Evolutionary conservation across 2,329 filamentous ascomycete genomes (phyloP), one percentile per base, ranked within the genome.

Genomic region (Paracorniculantispora psalliotae): DNA sequence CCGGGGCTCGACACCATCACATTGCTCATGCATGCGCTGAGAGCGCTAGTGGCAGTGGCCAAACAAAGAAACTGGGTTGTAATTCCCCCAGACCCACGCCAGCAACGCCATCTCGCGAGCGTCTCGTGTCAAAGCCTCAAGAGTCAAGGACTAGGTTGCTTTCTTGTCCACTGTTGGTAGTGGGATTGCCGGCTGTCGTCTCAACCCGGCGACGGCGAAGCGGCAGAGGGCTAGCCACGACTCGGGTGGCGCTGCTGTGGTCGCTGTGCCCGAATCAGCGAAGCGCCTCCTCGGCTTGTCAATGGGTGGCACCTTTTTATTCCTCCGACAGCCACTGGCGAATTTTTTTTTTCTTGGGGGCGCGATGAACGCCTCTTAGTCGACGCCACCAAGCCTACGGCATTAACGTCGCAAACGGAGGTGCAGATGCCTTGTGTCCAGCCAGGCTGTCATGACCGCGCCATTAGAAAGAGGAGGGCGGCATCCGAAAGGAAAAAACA

Each of bases 1-100:
- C 23, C 23, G 17, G 17, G 23, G 47, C 26, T 53, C 23, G 17
- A 53, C 35, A 46, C 51, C 19, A 17, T n/a, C 51, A 46, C 28
- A 23, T 21, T 4, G n/a, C 10, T 8, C 37, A 3, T n/a, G 9
- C 37, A 26, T 25, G 39, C 43, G 17, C 17, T 15, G 13, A 41
- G 37, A 41, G 37, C 37, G 13, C 13, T 15, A 15, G 13, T 17
- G 13, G n/a, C 12, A 10, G n/a, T 56, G 39, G 30, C 41, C 41
- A 55, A 47, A 55, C 52, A 55, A 17, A 47, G 12, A 28, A 19
- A 26, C 28, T 55, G 52, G 35, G 48, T 48, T 56, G 43, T 21
- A 48, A 48, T 56, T 56, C 19, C 53, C 28, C 53, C 53, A 56
- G 53, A 47, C 53, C 53, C 53, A 56, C 43, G 53, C 21, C 28